phyloP scores from a whole-genome alignment of 805 yeast genomes.

The Candida lessepsii region DNA sequence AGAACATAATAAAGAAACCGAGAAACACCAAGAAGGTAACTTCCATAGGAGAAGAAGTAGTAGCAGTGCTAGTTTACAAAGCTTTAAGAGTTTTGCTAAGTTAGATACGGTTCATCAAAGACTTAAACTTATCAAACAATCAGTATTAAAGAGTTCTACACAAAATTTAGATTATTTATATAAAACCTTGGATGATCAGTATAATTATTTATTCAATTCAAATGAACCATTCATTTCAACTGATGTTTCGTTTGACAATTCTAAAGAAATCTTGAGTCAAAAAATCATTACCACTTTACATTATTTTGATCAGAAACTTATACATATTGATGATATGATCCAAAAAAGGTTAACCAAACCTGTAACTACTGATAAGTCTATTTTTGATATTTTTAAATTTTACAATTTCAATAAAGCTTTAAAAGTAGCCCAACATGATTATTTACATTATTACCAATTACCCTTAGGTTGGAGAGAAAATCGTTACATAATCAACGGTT shows the following conservation, averaged over 20 bases:
- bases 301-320: conserved; percentile 41
- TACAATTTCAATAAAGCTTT: conserved; percentile 41
- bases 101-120: conserved; percentile 36
- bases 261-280: conserved; percentile 29
- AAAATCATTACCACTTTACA: conserved; percentile 43
- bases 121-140: conserved; percentile 32
- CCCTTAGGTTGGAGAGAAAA: conserved; percentile 95
- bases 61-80: conserved; percentile 27
- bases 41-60: conserved; percentile 19
- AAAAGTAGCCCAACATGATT: conserved; percentile 34
- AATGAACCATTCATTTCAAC: conserved; percentile 13
- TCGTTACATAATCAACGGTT: conserved; percentile 78
- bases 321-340: conserved; percentile 38
- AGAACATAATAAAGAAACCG: background rate
- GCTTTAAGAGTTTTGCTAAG: conserved; percentile 33
- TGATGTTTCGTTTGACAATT: conserved; percentile 15
- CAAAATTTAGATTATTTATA: conserved; percentile 40
- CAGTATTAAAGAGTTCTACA: conserved; percentile 36
- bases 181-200: conserved; percentile 41
- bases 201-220: conserved; percentile 33
- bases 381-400: conserved; percentile 34
- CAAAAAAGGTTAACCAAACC: conserved; percentile 32
- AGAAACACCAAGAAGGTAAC: background rate
- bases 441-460: conserved; percentile 78
- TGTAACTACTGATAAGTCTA: conserved; percentile 26